A percentile compares a stretch with the other conserved stretches of the same genome.
phyloP scores from a whole-genome alignment of 225 moss, liverwort and hornwort genomes.

The Climacium dendroides region DNA sequence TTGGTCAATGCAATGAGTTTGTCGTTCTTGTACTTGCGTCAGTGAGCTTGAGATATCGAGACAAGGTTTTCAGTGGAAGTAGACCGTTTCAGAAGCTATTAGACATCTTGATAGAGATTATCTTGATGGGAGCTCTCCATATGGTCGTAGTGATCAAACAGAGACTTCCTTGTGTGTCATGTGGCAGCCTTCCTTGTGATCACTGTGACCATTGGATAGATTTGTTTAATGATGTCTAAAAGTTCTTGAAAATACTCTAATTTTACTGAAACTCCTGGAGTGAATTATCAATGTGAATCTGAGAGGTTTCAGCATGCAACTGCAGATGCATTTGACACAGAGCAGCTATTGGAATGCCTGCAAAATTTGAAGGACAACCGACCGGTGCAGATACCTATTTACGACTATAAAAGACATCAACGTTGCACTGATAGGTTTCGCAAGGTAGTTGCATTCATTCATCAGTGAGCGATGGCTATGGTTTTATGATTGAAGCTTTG shows the following conservation, averaged over 20 bases:
- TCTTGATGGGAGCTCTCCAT: not conserved
- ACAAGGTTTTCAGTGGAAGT: not conserved
- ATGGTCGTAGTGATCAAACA: not conserved
- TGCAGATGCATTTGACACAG: slow-evolving; percentile 78
- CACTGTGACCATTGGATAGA: not conserved
- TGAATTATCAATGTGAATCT: not conserved
- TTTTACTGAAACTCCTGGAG: not conserved
- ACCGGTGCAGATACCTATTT: slow-evolving; percentile 76
- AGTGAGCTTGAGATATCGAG: not conserved
- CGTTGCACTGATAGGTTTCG: slow-evolving; percentile 63
- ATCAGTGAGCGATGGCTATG: not conserved
- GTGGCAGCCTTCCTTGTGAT: not conserved
- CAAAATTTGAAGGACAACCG: slow-evolving; percentile 45
- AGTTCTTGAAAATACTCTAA: not conserved
- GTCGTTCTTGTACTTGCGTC: not conserved
- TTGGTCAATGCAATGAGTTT: not conserved
- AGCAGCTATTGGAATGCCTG: slow-evolving; percentile 78
- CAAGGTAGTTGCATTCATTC: slow-evolving; percentile 20
- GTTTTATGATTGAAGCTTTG: not conserved
- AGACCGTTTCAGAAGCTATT: not conserved
- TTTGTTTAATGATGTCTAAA: not conserved
- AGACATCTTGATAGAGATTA: not conserved
- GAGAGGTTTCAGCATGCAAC: not conserved
- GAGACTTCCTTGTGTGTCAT: not conserved
- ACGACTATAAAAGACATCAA: slow-evolving; percentile 79